A percentile compares a stretch with the other conserved stretches of the same genome.
These are phyloP conservation scores for Phytophthora megakarya DNA, from an alignment of 352 stramenopile species.

Conservation along the genomic window DNA sequence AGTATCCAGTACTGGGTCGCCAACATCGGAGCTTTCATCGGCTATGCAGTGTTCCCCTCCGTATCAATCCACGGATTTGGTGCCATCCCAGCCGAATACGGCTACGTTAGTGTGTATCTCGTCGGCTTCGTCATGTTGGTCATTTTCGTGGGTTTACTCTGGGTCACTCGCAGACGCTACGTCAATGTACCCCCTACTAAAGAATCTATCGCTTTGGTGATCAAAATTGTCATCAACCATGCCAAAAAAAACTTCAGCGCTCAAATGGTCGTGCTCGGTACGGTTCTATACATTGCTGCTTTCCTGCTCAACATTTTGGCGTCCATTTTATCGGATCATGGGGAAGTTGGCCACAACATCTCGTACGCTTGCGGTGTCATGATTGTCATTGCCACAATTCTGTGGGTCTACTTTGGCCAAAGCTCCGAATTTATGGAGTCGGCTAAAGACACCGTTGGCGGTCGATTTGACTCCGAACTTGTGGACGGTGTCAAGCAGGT, in stretches of 20 bases:
- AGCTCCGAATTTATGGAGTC: slow-evolving; percentile 52
- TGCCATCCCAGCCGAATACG: slow-evolving; percentile 42
- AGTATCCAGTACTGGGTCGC: slow-evolving; percentile 84
- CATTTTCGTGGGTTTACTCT: slow-evolving; percentile 44
- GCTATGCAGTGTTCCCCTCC: slow-evolving; percentile 75
- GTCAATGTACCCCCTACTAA: slow-evolving; percentile 45
- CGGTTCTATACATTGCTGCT: slow-evolving; percentile 38
- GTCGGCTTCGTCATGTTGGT: slow-evolving; percentile 53
- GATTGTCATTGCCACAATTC: slow-evolving; percentile 36
- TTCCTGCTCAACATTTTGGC: slow-evolving; percentile 61
- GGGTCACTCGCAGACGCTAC: slow-evolving; percentile 46
- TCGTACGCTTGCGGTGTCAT: slow-evolving; percentile 48
- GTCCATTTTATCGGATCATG: slow-evolving; percentile 47
- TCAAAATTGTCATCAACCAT: slow-evolving; percentile 41
- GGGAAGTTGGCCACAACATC: slow-evolving; percentile 41
- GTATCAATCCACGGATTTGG: slow-evolving; percentile 73
- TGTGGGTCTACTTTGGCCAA: slow-evolving; percentile 52
- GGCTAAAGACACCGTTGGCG: slow-evolving; percentile 45
- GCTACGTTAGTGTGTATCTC: slow-evolving; percentile 60
- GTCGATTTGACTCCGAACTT: slow-evolving; percentile 41
- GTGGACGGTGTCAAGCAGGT: slow-evolving; percentile 64
- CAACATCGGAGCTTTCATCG: slow-evolving; percentile 76
- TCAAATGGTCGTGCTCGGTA: slow-evolving; percentile 40
- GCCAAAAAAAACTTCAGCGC: slow-evolving; percentile 35
- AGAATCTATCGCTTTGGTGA: slow-evolving; percentile 45